A percentile compares a stretch with the other conserved stretches of the same genome.
Conservation (phyloP, 2,329 filamentous ascomycete genomes). For the Colletotrichum falcatum region DNA sequence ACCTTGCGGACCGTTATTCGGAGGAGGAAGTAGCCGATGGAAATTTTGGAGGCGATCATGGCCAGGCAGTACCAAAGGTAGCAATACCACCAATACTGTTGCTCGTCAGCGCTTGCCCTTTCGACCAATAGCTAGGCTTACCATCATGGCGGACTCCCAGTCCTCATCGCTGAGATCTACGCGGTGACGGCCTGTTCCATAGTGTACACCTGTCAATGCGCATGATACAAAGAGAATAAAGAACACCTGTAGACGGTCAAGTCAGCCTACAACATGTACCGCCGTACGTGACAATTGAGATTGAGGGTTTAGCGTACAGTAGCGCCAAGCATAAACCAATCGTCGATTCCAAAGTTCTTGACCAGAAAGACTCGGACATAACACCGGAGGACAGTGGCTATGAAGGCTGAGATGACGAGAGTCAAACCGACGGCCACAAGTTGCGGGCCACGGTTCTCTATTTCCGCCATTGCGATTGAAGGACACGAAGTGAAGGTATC, state of each 20-base stretch:
- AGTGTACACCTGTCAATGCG: slow-evolving; percentile 51
- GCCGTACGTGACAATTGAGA: no score
- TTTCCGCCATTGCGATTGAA: slow-evolving; percentile 24
- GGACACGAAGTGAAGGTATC: not conserved
- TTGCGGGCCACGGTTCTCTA: slow-evolving; percentile 50
- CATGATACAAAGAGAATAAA: slow-evolving; percentile 52
- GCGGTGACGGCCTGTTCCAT: slow-evolving; percentile 57
- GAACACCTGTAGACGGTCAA: slow-evolving; percentile 43
- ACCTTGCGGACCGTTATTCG: slow-evolving; percentile 44
- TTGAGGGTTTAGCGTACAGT: slow-evolving; percentile 44
- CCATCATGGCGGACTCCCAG: slow-evolving; percentile 52
- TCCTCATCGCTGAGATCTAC: slow-evolving; percentile 47
- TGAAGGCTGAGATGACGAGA: slow-evolving; percentile 46
- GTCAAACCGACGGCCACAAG: slow-evolving; percentile 50
- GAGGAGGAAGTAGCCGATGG: slow-evolving; percentile 46
- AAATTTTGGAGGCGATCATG: slow-evolving; percentile 52
- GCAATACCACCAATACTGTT: slow-evolving; percentile 54
- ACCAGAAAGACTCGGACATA: slow-evolving; percentile 52
- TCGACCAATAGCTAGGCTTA: slow-evolving; percentile 36
- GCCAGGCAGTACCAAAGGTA: slow-evolving; percentile 53
- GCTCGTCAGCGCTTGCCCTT: slow-evolving; percentile 5
- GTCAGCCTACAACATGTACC: not conserved
- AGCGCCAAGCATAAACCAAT: slow-evolving; percentile 54
- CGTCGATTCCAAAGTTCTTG: slow-evolving; percentile 55
- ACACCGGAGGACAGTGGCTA: slow-evolving; percentile 48